Percentiles rank a stretch among this genome's conserved stretches.
These are phyloP conservation scores for Zygnema cylindricum DNA, from an alignment of 139 green algal species.

Conservation along the genomic window DNA sequence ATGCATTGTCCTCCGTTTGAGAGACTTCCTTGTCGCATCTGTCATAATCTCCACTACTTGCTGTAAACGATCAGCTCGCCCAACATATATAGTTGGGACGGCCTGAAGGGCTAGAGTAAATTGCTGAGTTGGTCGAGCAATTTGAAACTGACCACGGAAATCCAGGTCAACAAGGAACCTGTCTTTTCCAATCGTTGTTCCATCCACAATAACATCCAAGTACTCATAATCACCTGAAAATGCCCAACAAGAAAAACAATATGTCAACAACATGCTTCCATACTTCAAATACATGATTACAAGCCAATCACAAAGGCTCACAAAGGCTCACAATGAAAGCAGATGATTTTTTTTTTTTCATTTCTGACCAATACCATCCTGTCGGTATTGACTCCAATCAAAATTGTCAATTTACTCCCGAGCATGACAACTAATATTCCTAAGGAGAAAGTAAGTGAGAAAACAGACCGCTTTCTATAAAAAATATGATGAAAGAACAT, in stretches of 20 bases:
- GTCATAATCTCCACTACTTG: slow-evolving; percentile 40
- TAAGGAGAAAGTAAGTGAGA: not conserved
- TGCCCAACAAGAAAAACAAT: too few species aligned
- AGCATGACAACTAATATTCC: not conserved
- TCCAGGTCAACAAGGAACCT: slow-evolving; percentile 42
- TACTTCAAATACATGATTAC: too few species aligned
- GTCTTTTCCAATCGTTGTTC: not conserved
- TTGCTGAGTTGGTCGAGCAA: slow-evolving; percentile 27
- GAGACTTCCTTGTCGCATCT: not conserved
- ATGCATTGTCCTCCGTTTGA: slow-evolving; percentile 31
- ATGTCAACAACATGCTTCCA: too few species aligned
- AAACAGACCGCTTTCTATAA: not conserved
- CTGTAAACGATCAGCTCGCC: slow-evolving; percentile 10
- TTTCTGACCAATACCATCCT: too few species aligned
- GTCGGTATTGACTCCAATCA: too few species aligned
- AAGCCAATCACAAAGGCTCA: too few species aligned
- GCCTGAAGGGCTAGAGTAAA: slow-evolving; percentile 3
- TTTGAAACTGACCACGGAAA: slow-evolving; percentile 46
- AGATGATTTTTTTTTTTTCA: too few species aligned
- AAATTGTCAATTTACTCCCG: not conserved
- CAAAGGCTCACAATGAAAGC: too few species aligned
- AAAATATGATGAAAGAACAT: too few species aligned
- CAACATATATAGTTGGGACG: slow-evolving; percentile 27
- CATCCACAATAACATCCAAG: not conserved
- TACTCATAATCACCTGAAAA: slow-evolving; percentile 48